Evolutionary conservation across 345 rosid species (phyloP).

Genomic region (Eutrema japonicum): DNA sequence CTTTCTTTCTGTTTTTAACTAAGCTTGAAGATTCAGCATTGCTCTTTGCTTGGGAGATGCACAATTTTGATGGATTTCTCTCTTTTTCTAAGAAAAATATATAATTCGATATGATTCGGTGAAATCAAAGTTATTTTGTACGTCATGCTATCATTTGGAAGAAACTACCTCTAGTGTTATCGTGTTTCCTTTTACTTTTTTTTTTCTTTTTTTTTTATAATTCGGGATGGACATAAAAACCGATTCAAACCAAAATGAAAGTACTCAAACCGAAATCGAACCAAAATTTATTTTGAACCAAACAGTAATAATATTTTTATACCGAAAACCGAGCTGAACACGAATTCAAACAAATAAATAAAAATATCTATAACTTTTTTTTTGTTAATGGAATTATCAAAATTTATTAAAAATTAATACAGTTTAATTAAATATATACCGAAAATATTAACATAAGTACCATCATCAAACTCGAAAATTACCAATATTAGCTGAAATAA

Average conservation of each 20-base stretch:
- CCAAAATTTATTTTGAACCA: not conserved
- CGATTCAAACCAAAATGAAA: not conserved
- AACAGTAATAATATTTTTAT: not conserved
- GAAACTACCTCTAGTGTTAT: conserved; percentile 12
- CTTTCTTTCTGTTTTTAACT: conserved; percentile 8
- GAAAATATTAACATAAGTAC: not conserved
- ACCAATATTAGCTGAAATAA: not conserved
- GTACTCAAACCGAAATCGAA: not conserved
- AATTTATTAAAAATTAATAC: not conserved
- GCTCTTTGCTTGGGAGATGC: conserved; percentile 39
- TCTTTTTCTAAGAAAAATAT: not conserved
- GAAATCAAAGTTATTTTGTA: conserved; percentile 28
- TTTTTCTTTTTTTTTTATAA: conserved; percentile 2
- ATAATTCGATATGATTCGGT: conserved; percentile 21
- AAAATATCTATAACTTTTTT: not conserved
- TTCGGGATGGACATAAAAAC: not conserved
- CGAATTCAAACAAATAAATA: not conserved
- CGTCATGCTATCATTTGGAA: conserved; percentile 33
- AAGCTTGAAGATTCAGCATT: conserved; percentile 45
- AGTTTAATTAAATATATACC: not conserved
- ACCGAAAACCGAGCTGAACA: not conserved
- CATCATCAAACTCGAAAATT: not conserved
- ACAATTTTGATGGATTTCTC: conserved; percentile 36
- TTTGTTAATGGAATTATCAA: not conserved
- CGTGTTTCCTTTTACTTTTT: conserved; percentile 1